Evolutionary conservation across 75 land plant genomes (phyloP), one percentile per base, ranked within the genome.

Genomic region (Selaginella tamariscina): DNA sequence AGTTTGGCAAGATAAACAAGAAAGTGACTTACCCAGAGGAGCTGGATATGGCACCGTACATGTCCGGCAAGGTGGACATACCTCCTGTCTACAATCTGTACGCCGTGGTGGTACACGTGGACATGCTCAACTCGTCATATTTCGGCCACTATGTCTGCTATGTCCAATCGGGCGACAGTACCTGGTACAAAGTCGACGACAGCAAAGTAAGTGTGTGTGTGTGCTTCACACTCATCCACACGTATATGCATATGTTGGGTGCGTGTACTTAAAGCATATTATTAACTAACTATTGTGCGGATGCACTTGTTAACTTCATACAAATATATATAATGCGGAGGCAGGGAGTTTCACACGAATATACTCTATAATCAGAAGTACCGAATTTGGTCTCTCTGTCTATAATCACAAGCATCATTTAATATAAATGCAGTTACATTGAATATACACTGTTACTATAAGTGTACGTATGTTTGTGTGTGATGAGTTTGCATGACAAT

Each of bases 131-230:
- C 84, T 82, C 91, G 55, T 74, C 91, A 44, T 88, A 82, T 74
- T 91, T 88, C 67, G 96, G 96, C 26, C 96, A 91, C 68, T 91
- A 91, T 65, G 82, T 91, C 21, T 85, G 92, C 69, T 91, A 91
- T 71, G 88, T 91, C 15, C 88, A 85, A 71, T 77, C 72, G 56
- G 71, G 33, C 2, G 77, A 85, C 31, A 81, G 76, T 27, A 64
- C 74, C 62, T 91, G 96, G 96, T 91, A 82, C 79, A 82, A 85
- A 73, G 66, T 82, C 65, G 86, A 91, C 78, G 96, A 91, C 60
- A 85, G 88, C 71, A 82, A 66, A 78, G 96, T 91, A 82, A 49
- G 33, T n/a, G n/a, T 5, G 55, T 23, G 20, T 27, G 60, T 8
- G 2, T 64, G 8, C 66, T 2, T 56, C 0, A 26, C 68, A 1